These are phyloP conservation scores for Beta lomatogona DNA, from an alignment of 179 eudicot species.

Conservation along the genomic window DNA sequence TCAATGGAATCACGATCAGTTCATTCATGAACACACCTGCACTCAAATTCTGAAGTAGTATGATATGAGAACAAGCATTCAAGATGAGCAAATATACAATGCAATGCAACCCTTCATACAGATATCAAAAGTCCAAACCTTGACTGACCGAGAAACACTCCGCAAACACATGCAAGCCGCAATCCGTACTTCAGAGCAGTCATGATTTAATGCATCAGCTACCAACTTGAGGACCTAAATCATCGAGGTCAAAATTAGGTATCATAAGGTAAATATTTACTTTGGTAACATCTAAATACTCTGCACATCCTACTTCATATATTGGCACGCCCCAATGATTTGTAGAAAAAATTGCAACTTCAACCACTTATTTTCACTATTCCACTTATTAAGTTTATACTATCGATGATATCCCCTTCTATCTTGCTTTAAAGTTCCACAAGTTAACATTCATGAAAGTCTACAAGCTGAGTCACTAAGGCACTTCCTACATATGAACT, in stretches of 20 bases:
- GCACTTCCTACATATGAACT: background rate
- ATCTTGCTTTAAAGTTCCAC: background rate
- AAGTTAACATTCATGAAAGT: background rate
- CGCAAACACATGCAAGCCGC: conserved; percentile 88
- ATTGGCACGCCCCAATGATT: background rate
- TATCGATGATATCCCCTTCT: background rate
- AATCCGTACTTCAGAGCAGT: conserved; percentile 64
- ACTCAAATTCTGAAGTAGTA: conserved; percentile 73
- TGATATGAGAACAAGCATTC: conserved; percentile 16
- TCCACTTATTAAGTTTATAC: background rate
- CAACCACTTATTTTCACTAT: background rate
- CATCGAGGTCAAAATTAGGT: background rate
- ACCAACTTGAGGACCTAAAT: conserved; percentile 60
- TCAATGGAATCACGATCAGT: conserved; percentile 51
- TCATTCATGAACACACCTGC: conserved; percentile 88
- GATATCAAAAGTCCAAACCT: conserved; percentile 56
- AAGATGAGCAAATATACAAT: conserved; percentile 20
- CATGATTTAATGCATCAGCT: conserved; percentile 69
- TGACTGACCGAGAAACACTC: conserved; percentile 87
- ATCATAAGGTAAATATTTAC: background rate
- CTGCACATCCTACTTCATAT: background rate
- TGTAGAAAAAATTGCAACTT: background rate
- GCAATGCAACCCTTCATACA: background rate
- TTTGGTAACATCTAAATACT: background rate
- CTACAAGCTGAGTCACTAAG: background rate